Evolutionary conservation across 306 rosid genomes (phyloP).

Genomic region (Arachis stenosperma): DNA sequence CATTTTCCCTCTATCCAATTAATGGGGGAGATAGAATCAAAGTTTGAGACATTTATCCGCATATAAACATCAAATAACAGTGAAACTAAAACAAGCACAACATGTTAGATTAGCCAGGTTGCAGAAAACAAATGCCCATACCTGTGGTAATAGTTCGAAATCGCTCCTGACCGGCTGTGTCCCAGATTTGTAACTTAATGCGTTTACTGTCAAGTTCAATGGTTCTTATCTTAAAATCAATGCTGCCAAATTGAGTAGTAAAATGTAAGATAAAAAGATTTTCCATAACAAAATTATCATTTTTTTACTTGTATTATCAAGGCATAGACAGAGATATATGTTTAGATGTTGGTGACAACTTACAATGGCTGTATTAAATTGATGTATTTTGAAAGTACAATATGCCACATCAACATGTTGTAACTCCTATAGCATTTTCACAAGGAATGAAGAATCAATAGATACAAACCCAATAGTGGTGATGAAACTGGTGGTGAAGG

Average conservation of each 20-base stretch:
- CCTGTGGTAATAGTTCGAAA: conserved; percentile 84
- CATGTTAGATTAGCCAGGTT: background rate
- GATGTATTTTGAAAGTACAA: conserved; percentile 4
- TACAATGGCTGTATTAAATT: conserved; percentile 1
- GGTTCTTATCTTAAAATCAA: conserved; percentile 86
- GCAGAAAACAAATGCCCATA: conserved; percentile 31
- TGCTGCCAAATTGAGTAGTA: conserved; percentile 46
- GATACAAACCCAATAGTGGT: conserved; percentile 79
- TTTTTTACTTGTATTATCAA: background rate
- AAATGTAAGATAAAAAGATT: background rate
- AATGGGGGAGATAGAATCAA: conserved; percentile 5
- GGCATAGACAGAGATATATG: background rate
- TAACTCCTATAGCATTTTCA: conserved; percentile 15
- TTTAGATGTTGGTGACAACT: background rate
- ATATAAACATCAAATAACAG: conserved; percentile 1
- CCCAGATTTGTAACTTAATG: conserved; percentile 81
- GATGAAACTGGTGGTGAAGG: conserved; percentile 80
- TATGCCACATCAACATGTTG: background rate
- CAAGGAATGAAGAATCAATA: background rate
- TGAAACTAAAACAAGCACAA: background rate
- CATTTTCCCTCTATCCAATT: conserved; percentile 1
- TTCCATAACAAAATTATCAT: conserved; percentile 18
- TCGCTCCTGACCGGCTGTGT: conserved; percentile 86
- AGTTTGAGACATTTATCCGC: background rate
- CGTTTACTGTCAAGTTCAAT: conserved; percentile 77